Evolutionary conservation across 805 yeast genomes (phyloP).

Genomic region (Candida pseudofarinosa): DNA sequence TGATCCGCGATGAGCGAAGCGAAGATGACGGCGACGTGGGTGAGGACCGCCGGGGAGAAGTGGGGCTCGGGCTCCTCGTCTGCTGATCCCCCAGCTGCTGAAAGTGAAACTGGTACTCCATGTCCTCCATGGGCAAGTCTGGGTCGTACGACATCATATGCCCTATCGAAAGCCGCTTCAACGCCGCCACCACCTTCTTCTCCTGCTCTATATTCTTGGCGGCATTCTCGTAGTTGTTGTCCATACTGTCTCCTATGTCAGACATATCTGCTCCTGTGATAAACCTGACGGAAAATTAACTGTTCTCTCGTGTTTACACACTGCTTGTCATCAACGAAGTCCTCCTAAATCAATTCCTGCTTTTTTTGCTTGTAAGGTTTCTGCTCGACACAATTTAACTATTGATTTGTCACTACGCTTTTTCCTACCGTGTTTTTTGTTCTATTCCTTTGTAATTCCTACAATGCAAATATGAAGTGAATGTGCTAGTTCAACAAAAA

Average conservation of each 20-base stretch:
- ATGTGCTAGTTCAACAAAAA: not conserved
- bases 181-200: conserved; percentile 65
- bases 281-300: not conserved
- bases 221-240: conserved; percentile 42
- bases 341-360: not conserved
- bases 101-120: conserved; percentile 21
- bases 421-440: not conserved
- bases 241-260: conserved; percentile 1
- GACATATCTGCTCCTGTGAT: not conserved
- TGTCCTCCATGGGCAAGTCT: conserved; percentile 52
- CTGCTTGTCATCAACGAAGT: not conserved
- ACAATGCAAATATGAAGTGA: not conserved
- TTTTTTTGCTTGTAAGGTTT: not conserved
- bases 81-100: conserved; percentile 8
- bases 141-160: conserved; percentile 60
- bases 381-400: not conserved
- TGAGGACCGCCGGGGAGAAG: not conserved
- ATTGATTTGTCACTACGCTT: too few species aligned
- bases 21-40: conserved; percentile 1
- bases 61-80: conserved; percentile 6
- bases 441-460: not conserved
- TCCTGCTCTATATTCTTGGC: conserved; percentile 76
- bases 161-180: conserved; percentile 72
- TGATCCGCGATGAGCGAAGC: not conserved
- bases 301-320: not conserved